Evolutionary conservation across 495 filamentous ascomycete genomes (phyloP).

Genomic region (Aspergillus bertholletiae): DNA sequence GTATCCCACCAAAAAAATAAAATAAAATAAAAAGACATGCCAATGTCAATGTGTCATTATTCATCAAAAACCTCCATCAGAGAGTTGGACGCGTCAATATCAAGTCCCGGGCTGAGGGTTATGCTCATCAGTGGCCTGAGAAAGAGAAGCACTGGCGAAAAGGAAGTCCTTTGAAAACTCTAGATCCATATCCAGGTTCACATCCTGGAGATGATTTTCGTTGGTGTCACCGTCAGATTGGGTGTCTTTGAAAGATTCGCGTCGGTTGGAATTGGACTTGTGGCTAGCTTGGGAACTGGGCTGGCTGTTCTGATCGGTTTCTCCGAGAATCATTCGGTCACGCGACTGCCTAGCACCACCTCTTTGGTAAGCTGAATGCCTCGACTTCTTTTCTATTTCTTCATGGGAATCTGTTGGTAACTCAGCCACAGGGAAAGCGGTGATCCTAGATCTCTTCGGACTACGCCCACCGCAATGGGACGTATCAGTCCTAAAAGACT

Average conservation of each 20-base stretch:
- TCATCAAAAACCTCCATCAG: not conserved
- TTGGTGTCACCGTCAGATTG: conserved; percentile 5
- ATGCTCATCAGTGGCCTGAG: conserved; percentile 20
- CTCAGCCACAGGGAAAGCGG: conserved; percentile 9
- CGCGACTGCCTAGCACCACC: not conserved
- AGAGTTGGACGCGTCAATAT: not conserved
- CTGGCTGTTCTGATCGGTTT: conserved; percentile 28
- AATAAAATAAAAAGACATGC: no score
- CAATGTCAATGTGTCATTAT: no score
- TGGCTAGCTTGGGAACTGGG: conserved; percentile 16
- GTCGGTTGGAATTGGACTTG: conserved; percentile 8
- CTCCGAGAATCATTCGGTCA: conserved; percentile 23
- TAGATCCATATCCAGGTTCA: conserved; percentile 37
- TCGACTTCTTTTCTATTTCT: conserved; percentile 4
- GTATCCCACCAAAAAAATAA: no score
- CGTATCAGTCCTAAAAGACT: conserved; percentile 20
- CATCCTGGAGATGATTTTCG: conserved; percentile 25
- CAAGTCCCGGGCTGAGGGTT: conserved; percentile 4
- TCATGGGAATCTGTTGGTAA: conserved; percentile 4
- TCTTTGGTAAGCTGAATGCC: conserved; percentile 5
- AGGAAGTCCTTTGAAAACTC: conserved; percentile 38
- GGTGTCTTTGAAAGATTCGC: conserved; percentile 8
- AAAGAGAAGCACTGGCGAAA: conserved; percentile 32
- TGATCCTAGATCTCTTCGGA: conserved; percentile 29
- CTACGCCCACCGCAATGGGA: conserved; percentile 18